Percentiles rank a stretch among this genome's conserved stretches.
phyloP scores from a whole-genome alignment of 1,139 yeast species.

The Yamadazyma atmosphaerica region DNA sequence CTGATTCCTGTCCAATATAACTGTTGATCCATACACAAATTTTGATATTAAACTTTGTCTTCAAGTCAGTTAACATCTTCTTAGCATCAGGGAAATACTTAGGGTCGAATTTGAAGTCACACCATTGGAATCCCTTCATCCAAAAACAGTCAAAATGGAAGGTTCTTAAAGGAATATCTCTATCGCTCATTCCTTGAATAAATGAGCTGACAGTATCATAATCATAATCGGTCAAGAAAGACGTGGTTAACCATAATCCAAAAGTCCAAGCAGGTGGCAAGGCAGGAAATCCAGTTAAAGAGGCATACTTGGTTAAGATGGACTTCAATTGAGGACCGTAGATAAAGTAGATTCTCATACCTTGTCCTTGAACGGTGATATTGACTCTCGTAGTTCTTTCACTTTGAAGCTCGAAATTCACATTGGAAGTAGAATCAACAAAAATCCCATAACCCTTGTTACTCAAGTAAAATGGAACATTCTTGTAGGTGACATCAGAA shows the following conservation, averaged over 20 bases:
- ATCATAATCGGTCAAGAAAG: constrained; percentile 31
- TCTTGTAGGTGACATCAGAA: constrained; percentile 33
- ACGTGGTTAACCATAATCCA: constrained; percentile 35
- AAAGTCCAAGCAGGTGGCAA: constrained; percentile 38
- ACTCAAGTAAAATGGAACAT: constrained; percentile 32
- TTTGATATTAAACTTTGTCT: constrained; percentile 24
- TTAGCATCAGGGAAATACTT: constrained; percentile 28
- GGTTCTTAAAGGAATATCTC: constrained; percentile 29
- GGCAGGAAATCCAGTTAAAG: constrained; percentile 32
- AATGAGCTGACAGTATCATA: constrained; percentile 28
- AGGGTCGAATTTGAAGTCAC: constrained; percentile 35
- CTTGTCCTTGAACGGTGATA: constrained; percentile 33
- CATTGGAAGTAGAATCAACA: constrained; percentile 28
- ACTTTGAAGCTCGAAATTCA: constrained; percentile 31
- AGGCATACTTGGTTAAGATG: constrained; percentile 25
- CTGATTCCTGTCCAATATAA: constrained; percentile 36
- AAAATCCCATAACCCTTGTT: constrained; percentile 34
- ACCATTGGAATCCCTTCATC: constrained; percentile 38
- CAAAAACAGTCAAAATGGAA: constrained; percentile 40
- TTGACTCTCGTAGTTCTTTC: constrained; percentile 36
- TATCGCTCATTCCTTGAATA: constrained; percentile 31
- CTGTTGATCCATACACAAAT: constrained; percentile 38
- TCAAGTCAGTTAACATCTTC: constrained; percentile 23
- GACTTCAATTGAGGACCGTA: constrained; percentile 31
- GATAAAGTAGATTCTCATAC: constrained; percentile 26